Percentiles rank a stretch among this genome's conserved stretches.
Conservation (phyloP, 192 early-diverging fungal genomes). For the Umbelopsis sp. region DNA sequence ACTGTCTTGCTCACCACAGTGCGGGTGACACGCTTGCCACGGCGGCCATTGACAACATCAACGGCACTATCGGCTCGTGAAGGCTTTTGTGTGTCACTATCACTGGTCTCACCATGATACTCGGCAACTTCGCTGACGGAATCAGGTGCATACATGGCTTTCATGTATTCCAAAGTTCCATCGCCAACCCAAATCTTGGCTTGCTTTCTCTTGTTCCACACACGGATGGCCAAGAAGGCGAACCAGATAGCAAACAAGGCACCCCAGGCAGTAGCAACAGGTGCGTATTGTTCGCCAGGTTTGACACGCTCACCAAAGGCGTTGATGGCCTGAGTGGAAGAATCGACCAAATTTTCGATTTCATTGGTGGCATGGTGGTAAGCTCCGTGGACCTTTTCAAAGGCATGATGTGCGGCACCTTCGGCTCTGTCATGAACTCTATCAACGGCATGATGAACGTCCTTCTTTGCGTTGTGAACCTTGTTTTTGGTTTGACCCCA, state of each 20-base stretch:
- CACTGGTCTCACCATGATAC: conserved; percentile 19
- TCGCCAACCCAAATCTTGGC: conserved; percentile 42
- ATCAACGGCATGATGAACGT: not conserved
- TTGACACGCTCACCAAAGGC: conserved; percentile 21
- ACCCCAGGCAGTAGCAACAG: conserved; percentile 43
- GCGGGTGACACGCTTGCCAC: not conserved
- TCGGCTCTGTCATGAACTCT: not conserved
- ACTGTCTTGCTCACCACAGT: conserved; percentile 11
- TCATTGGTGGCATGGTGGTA: conserved; percentile 2
- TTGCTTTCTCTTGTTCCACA: conserved; percentile 39
- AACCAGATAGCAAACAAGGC: conserved; percentile 43
- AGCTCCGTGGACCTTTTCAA: conserved; percentile 34
- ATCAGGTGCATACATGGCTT: conserved; percentile 7
- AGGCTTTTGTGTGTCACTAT: conserved; percentile 30
- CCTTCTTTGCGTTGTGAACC: not conserved
- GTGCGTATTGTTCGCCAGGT: conserved; percentile 28
- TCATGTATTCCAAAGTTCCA: conserved; percentile 29
- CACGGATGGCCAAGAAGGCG: conserved; percentile 38
- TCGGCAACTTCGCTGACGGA: not conserved
- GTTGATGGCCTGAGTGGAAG: not conserved
- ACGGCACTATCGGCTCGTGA: conserved; percentile 38
- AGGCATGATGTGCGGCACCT: conserved; percentile 3
- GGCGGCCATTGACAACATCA: conserved; percentile 23
- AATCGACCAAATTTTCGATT: conserved; percentile 2
- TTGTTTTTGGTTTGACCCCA: conserved; percentile 18